These are phyloP conservation scores for Barnettozyma pratensis DNA, from an alignment of 805 yeast genomes.

Conservation along the genomic window DNA sequence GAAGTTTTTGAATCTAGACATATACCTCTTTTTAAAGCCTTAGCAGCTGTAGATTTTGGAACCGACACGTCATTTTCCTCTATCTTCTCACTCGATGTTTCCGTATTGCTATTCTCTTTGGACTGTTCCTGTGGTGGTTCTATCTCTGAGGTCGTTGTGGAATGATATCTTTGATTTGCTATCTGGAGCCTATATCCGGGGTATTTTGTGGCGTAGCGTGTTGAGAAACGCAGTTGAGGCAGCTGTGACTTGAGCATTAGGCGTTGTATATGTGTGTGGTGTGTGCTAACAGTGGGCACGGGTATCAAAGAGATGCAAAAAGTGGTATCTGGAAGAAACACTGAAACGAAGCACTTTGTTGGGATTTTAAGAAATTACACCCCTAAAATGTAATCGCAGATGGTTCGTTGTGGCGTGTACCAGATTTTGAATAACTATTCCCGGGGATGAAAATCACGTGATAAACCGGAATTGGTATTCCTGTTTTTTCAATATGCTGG, in stretches of 20 bases:
- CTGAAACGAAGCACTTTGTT: neutral
- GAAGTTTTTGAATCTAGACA: slow-evolving; percentile 2
- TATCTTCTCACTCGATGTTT: neutral
- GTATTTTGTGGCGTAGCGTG: neutral
- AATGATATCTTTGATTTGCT: slow-evolving; percentile 2
- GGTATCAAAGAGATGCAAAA: neutral
- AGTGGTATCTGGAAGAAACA: neutral
- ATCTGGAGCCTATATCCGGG: slow-evolving; percentile 2
- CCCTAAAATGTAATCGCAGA: neutral
- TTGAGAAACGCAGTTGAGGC: neutral
- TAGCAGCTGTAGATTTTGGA: neutral
- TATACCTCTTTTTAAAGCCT: slow-evolving; percentile 3
- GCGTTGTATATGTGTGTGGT: neutral
- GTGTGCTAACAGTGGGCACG: neutral
- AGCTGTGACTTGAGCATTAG: neutral
- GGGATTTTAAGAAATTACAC: neutral
- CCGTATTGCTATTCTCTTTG: slow-evolving; percentile 1
- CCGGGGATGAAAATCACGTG: neutral
- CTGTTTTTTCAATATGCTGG: too few relatives aligned
- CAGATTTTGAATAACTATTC: neutral
- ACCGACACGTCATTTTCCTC: neutral
- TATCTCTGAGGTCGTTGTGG: slow-evolving; percentile 3
- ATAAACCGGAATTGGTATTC: neutral
- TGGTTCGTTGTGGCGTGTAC: neutral
- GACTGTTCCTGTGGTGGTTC: slow-evolving; percentile 4